phyloP scores from a whole-genome alignment of 352 stramenopile species.

The Aphanomyces stellatus region DNA sequence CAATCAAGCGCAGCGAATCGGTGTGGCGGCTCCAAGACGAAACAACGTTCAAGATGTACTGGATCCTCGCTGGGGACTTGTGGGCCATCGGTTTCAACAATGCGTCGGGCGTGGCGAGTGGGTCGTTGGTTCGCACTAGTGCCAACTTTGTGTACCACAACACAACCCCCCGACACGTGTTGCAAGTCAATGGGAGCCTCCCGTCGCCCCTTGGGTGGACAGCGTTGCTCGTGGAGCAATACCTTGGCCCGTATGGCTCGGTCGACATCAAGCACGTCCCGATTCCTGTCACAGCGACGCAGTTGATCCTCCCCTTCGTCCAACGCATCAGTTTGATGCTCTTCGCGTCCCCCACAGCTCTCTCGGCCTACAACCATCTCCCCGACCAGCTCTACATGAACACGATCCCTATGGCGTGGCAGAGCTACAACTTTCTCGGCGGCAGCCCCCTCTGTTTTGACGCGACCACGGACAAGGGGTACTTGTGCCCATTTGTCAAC shows the following conservation, averaged over 20 bases:
- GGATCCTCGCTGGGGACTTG: not conserved
- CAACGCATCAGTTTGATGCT: not conserved
- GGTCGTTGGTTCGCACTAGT: not conserved
- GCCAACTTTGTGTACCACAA: not conserved
- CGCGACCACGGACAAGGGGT: not conserved
- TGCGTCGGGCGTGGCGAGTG: not conserved
- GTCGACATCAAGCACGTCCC: not conserved
- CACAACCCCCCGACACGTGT: not conserved
- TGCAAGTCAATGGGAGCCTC: not conserved
- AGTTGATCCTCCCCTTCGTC: not conserved
- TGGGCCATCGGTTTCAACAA: not conserved
- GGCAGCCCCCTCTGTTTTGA: not conserved
- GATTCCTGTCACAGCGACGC: not conserved
- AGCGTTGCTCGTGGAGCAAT: not conserved
- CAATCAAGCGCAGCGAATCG: not conserved
- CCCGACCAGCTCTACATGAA: not conserved
- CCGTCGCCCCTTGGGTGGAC: not conserved
- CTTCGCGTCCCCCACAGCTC: not conserved
- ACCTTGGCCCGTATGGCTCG: not conserved
- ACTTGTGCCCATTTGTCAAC: not conserved
- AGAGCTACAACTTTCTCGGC: not conserved
- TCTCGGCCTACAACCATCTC: not conserved
- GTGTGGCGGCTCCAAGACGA: not conserved
- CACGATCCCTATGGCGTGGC: not conserved
- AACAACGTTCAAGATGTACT: constrained; percentile 8